Conservation (phyloP, 2,329 filamentous ascomycete species). For the Aspergillus pseudoviridinutans region DNA sequence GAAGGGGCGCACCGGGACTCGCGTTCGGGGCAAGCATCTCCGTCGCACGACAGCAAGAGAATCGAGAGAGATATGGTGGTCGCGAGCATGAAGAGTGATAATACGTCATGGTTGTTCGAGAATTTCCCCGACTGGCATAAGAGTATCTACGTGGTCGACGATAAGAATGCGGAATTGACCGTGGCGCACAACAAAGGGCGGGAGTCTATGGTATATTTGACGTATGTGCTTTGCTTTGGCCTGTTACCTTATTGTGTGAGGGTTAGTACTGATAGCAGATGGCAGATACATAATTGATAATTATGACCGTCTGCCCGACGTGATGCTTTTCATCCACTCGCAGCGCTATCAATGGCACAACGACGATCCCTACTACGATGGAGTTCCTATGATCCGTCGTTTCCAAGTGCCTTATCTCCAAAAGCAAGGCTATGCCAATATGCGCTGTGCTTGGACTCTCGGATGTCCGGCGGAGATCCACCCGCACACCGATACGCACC, state of each 20-base stretch:
- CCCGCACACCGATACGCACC: conserved; percentile 41
- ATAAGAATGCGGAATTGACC: conserved; percentile 45
- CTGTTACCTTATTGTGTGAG: neutral
- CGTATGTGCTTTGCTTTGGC: conserved; percentile 24
- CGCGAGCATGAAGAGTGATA: conserved; percentile 37
- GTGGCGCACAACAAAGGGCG: conserved; percentile 45
- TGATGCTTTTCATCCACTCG: conserved; percentile 41
- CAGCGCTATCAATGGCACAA: conserved; percentile 46
- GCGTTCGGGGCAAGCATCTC: conserved; percentile 15
- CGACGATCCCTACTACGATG: conserved; percentile 51
- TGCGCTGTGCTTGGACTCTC: conserved; percentile 51
- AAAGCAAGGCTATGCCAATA: conserved; percentile 50
- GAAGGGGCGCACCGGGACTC: conserved; percentile 12
- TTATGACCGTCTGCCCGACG: conserved; percentile 38
- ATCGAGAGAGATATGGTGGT: conserved; percentile 34
- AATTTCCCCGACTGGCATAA: conserved; percentile 47
- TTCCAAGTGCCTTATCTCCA: conserved; percentile 49
- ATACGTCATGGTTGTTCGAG: conserved; percentile 39
- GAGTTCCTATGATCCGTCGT: conserved; percentile 45
- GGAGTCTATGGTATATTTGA: conserved; percentile 44
- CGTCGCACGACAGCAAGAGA: conserved; percentile 13
- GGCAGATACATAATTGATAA: conserved; percentile 42
- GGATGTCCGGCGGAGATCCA: conserved; percentile 52
- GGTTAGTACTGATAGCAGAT: neutral
- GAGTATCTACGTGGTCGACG: conserved; percentile 54